Base-by-base conservation (phyloP, 805 yeast species). In the Starmerella roubikii region DNA sequence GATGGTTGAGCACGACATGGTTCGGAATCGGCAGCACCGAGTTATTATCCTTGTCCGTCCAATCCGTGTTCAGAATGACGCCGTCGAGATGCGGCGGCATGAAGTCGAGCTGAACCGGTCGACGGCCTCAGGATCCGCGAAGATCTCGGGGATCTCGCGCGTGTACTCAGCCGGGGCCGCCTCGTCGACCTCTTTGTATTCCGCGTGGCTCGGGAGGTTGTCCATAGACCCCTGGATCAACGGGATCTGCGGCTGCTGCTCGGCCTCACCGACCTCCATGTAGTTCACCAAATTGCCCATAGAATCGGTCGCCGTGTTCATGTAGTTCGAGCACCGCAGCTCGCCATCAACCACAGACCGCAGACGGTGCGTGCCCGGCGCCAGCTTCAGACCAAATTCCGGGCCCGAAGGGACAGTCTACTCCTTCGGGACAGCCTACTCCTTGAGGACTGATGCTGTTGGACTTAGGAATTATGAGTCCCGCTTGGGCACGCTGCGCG, bases 271-370 rank as follows among this genome's bases (percentile, higher is more conserved):
- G 4, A 58, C 60, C 46, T 58, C 61, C 39, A 86, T 69, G 59
- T 86, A 86, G 60, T 86, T 86, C 36, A 88, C 94, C 53, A 86
- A 81, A 56, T 86, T 86, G 34, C 97, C 97, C 76, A 85, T 79
- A 46, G 86, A 93, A 60, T 88, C 96, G 0, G 97, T 86, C 5
- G 97, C 97, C 1, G 94, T 85, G n/a, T 94, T 94, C 50, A 86
- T 68, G 49, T 70, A 76, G 58, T 85, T 93, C 28, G 91, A 77
- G 56, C 84, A 83, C 45, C 94, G 65, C 50, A 86, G 72, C 56
- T 88, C 96, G 59, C 86, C 85, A 54, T 86, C 96, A 31, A 86
- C 91, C 41, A 88, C 93, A 56, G 88, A 86, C 54, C 94, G 73
- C 60, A 88, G 82, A 47, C 95, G 67, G 59, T 86, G 96, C 0